These are phyloP conservation scores for Phytophthora podocarpi DNA, from an alignment of 352 stramenopile species.

Conservation along the genomic window DNA sequence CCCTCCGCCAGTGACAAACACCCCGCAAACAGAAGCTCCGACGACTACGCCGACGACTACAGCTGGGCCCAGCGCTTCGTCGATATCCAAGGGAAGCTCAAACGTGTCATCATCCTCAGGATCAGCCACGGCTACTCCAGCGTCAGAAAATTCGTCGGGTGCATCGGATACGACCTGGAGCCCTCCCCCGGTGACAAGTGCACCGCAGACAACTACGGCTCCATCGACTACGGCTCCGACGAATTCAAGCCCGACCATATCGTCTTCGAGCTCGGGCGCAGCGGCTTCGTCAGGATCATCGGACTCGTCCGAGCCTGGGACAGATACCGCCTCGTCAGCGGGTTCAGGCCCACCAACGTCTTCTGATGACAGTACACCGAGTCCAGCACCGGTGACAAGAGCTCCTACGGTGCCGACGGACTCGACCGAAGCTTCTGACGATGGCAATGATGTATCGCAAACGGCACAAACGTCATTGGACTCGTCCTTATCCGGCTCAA, in stretches of 20 bases:
- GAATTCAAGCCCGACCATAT: constrained; percentile 5
- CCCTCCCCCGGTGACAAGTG: constrained; percentile 31
- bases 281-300: constrained; percentile 16
- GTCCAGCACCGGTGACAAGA: constrained; percentile 40
- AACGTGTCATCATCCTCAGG: constrained; percentile 16
- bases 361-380: constrained; percentile 29
- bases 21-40: constrained; percentile 20
- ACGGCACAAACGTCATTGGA: constrained; percentile 17
- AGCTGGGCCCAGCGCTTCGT: constrained; percentile 12
- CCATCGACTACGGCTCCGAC: constrained; percentile 8
- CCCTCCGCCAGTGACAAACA: constrained; percentile 32
- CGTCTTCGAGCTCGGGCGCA: constrained; percentile 19
- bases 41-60: constrained; percentile 15
- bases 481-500: constrained; percentile 2
- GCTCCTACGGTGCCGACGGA: constrained; percentile 11
- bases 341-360: constrained; percentile 2
- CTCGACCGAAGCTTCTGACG: constrained; percentile 12
- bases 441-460: constrained; percentile 18
- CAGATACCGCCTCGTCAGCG: not conserved
- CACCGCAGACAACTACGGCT: constrained; percentile 16
- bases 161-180: constrained; percentile 23
- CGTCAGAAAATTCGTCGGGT: constrained; percentile 14
- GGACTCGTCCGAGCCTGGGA: constrained; percentile 9
- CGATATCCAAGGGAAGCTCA: constrained; percentile 6
- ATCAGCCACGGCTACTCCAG: constrained; percentile 10